Evolutionary conservation across 805 yeast species (phyloP).

Genomic region (Candida hispaniensis): DNA sequence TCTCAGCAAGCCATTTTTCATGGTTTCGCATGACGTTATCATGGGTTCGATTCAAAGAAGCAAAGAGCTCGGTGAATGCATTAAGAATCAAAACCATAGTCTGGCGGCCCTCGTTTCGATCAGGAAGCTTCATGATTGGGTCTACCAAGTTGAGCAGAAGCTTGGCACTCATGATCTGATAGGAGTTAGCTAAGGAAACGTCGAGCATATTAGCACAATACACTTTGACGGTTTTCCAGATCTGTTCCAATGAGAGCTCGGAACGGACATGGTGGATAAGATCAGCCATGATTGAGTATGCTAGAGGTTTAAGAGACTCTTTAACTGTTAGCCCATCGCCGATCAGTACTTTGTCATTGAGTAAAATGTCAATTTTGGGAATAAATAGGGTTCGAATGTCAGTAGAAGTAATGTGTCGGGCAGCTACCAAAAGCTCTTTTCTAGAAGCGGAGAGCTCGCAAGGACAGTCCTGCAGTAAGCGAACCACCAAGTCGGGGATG

Average conservation of each 20-base stretch:
- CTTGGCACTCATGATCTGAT: slow-evolving; percentile 95
- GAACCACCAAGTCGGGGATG: slow-evolving; percentile 78
- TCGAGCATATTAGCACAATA: slow-evolving; percentile 77
- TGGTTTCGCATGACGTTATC: slow-evolving; percentile 55
- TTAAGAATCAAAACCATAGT: slow-evolving; percentile 77
- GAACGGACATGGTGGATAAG: slow-evolving; percentile 84
- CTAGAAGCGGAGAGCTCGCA: slow-evolving; percentile 84
- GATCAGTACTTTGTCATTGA: slow-evolving; percentile 76
- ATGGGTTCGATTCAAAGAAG: slow-evolving; percentile 61
- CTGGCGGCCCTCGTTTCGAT: slow-evolving; percentile 72
- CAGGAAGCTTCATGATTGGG: slow-evolving; percentile 68
- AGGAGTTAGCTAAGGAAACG: slow-evolving; percentile 70
- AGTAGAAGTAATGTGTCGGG: slow-evolving; percentile 88
- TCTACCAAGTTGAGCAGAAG: slow-evolving; percentile 79
- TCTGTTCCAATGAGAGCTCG: slow-evolving; percentile 69
- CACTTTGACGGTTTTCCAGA: slow-evolving; percentile 75
- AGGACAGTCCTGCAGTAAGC: slow-evolving; percentile 90
- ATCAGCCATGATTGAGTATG: slow-evolving; percentile 92
- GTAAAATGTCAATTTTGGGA: slow-evolving; percentile 72
- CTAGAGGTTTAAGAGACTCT: slow-evolving; percentile 84
- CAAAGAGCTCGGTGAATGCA: slow-evolving; percentile 76
- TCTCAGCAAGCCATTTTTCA: slow-evolving; percentile 31
- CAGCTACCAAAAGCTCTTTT: slow-evolving; percentile 86
- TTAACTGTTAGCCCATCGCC: slow-evolving; percentile 89
- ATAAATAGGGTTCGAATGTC: slow-evolving; percentile 72